Evolutionary conservation across 2,329 filamentous ascomycete genomes (phyloP).

Genomic region (Fusarium oxysporum): DNA sequence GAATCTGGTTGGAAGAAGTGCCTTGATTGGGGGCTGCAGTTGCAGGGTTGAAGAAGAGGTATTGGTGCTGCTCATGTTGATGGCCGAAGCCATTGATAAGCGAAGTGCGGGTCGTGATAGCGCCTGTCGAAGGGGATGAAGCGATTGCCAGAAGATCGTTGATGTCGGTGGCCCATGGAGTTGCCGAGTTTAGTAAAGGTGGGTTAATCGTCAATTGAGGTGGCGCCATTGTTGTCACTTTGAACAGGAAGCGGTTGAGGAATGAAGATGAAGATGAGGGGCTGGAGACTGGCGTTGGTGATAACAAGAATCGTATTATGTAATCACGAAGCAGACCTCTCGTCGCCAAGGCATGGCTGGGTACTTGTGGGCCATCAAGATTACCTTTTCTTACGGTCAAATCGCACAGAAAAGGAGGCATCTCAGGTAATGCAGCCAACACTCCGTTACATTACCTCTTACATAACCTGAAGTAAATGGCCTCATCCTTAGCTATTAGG

Average conservation of each 20-base stretch:
- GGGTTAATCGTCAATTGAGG: slow-evolving; percentile 64
- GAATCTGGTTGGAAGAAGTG: slow-evolving; percentile 30
- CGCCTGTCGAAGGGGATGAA: slow-evolving; percentile 71
- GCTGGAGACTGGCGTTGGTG: not conserved
- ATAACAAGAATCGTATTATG: slow-evolving; percentile 20
- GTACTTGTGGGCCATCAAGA: no score
- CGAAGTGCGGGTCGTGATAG: slow-evolving; percentile 79
- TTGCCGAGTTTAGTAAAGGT: slow-evolving; percentile 79
- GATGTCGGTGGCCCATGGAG: slow-evolving; percentile 78
- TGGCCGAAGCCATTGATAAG: slow-evolving; percentile 74
- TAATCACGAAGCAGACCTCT: not conserved
- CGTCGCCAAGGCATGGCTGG: no score
- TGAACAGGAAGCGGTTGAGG: rapidly evolving
- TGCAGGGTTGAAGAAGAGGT: slow-evolving; percentile 70
- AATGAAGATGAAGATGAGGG: slow-evolving; percentile 2
- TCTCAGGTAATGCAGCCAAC: no score
- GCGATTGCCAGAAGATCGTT: slow-evolving; percentile 73
- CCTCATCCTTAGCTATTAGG: no score
- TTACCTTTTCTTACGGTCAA: no score
- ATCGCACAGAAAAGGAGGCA: no score
- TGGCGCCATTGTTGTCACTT: slow-evolving; percentile 26
- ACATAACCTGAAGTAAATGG: no score
- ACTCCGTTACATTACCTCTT: no score
- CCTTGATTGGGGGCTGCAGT: slow-evolving; percentile 41
- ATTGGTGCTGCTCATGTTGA: slow-evolving; percentile 70